phyloP scores from a whole-genome alignment of 768 basidiomycete species.

The Rossbeevera mucosa region DNA sequence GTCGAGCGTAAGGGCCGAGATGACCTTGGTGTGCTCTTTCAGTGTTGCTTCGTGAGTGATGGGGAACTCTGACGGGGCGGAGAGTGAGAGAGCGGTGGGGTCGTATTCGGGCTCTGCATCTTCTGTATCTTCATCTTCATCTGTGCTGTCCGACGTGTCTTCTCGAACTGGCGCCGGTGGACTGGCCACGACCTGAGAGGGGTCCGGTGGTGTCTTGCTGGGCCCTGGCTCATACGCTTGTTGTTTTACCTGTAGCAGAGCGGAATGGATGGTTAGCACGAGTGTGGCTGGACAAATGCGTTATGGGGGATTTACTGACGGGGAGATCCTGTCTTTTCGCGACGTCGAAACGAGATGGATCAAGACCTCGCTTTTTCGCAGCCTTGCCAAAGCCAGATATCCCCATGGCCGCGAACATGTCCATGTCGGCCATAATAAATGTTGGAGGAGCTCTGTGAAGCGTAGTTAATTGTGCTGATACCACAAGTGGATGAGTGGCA shows the following conservation, averaged over 20 bases:
- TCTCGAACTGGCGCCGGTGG: conserved; percentile 16
- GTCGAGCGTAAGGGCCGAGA: conserved; percentile 88
- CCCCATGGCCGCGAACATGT: conserved; percentile 79
- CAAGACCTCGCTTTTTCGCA: conserved; percentile 57
- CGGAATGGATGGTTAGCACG: conserved; percentile 18
- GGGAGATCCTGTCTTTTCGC: conserved; percentile 51
- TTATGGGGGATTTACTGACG: conserved; percentile 20
- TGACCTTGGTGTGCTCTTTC: conserved; percentile 95
- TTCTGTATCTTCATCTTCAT: conserved; percentile 11
- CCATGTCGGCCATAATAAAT: conserved; percentile 50
- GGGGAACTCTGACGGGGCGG: conserved; percentile 58
- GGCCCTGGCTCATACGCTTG: conserved; percentile 15
- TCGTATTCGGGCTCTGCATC: conserved; percentile 48
- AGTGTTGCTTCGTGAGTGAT: conserved; percentile 85
- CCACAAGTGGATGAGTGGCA: conserved; percentile 13
- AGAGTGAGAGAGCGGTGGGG: conserved; percentile 39
- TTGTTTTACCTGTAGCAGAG: conserved; percentile 13
- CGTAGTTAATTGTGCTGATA: not conserved
- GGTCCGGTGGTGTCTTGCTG: conserved; percentile 9
- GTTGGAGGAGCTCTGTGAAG: conserved; percentile 5
- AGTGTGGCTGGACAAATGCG: conserved; percentile 6
- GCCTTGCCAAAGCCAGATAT: conserved; percentile 81
- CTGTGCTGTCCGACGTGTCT: conserved; percentile 21
- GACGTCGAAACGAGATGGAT: conserved; percentile 76
- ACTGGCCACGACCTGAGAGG: conserved; percentile 19